phyloP scores from a whole-genome alignment of 2,329 filamentous ascomycete species.

The Emmonsiellopsis sp. region DNA sequence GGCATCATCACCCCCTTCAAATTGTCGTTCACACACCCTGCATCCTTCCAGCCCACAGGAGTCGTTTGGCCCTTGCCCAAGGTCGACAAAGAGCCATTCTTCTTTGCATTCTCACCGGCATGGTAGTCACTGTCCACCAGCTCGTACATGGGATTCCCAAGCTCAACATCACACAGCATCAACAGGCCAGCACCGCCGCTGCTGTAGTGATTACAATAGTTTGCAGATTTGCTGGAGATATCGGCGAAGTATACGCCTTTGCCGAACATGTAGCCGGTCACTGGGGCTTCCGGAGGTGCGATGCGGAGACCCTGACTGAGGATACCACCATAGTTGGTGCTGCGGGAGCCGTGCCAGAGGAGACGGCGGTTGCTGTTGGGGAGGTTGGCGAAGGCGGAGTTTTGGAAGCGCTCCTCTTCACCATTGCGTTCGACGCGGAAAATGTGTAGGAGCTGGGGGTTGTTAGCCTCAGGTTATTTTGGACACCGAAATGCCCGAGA shows the following conservation, averaged over 20 bases:
- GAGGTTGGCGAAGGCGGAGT: slow-evolving; percentile 44
- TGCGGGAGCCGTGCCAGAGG: slow-evolving; percentile 79
- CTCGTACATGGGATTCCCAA: slow-evolving; percentile 65
- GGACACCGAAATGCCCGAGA: slow-evolving; percentile 5
- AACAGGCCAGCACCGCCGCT: slow-evolving; percentile 66
- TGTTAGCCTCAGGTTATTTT: slow-evolving; percentile 7
- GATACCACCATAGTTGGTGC: slow-evolving; percentile 80
- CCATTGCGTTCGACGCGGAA: slow-evolving; percentile 73
- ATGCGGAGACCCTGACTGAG: slow-evolving; percentile 83
- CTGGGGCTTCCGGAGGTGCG: slow-evolving; percentile 67
- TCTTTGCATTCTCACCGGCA: slow-evolving; percentile 56
- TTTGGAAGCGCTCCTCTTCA: slow-evolving; percentile 60
- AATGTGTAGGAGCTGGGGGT: slow-evolving; percentile 54
- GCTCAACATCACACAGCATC: slow-evolving; percentile 74
- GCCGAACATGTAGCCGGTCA: slow-evolving; percentile 77
- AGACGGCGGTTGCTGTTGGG: slow-evolving; percentile 60
- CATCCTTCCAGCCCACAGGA: slow-evolving; percentile 68
- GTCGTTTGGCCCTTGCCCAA: slow-evolving; percentile 59
- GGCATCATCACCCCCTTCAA: slow-evolving; percentile 61
- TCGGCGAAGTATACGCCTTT: slow-evolving; percentile 86
- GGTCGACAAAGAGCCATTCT: slow-evolving; percentile 55
- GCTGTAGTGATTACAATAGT: slow-evolving; percentile 57
- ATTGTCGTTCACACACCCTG: slow-evolving; percentile 52
- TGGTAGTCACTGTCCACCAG: slow-evolving; percentile 49
- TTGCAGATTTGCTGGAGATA: slow-evolving; percentile 72